These are phyloP conservation scores for Aegilops bicornis DNA, from an alignment of 176 grass and related monocot species.

Conservation along the genomic window DNA sequence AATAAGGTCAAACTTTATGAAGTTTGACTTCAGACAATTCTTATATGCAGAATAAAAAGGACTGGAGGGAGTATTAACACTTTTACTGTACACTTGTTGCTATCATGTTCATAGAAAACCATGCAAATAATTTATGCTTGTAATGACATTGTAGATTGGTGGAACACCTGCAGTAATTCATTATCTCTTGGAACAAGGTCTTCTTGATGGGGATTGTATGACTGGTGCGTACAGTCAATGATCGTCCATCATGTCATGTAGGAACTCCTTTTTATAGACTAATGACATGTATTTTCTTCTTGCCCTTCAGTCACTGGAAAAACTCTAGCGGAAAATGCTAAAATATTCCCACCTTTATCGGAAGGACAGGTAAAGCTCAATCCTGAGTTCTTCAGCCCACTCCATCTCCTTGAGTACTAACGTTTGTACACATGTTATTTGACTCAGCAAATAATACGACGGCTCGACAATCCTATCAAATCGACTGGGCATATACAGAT, in stretches of 20 bases:
- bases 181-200: constrained; percentile 84
- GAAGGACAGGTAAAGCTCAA: constrained; percentile 78
- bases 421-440: not conserved
- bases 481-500: constrained; percentile 98
- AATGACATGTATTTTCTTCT: constrained; percentile 22
- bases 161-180: constrained; percentile 94
- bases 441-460: constrained; percentile 85
- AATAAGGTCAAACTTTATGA: too few relatives aligned
- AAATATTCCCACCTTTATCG: constrained; percentile 72
- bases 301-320: constrained; percentile 76
- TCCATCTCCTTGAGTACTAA: constrained; percentile 17
- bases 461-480: constrained; percentile 91
- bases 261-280: not conserved
- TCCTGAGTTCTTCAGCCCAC: constrained; percentile 8
- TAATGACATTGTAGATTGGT: constrained; percentile 62
- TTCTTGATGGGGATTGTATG: constrained; percentile 92
- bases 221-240: constrained; percentile 58
- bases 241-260: not conserved
- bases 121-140: not conserved
- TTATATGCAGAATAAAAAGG: too few relatives aligned
- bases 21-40: too few relatives aligned
- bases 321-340: constrained; percentile 92
- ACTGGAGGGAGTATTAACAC: not conserved
- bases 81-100: not conserved
- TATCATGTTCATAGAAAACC: not conserved